Conservation (phyloP, 2,329 filamentous ascomycete genomes). For the Paraphaeosphaeria sporulosa region DNA sequence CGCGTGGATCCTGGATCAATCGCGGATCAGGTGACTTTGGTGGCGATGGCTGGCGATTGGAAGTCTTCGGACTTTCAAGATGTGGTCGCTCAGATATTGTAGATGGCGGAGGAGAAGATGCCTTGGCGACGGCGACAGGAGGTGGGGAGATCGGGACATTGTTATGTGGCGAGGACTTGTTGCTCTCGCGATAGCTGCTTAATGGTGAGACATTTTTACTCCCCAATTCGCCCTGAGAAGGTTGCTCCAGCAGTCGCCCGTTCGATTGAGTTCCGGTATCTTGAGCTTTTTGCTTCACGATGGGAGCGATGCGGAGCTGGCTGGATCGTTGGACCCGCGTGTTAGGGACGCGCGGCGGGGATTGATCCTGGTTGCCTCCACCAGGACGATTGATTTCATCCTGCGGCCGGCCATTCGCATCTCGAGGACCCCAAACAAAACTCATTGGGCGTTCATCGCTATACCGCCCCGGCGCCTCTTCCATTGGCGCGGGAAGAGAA, state of each 20-base stretch:
- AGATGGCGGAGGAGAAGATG: slow-evolving; percentile 22
- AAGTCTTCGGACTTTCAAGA: slow-evolving; percentile 11
- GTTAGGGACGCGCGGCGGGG: slow-evolving; percentile 9
- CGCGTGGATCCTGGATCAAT: slow-evolving; percentile 18
- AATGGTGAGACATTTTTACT: slow-evolving; percentile 12
- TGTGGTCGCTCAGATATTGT: slow-evolving; percentile 16
- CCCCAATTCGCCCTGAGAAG: slow-evolving; percentile 4
- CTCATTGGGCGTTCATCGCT: slow-evolving; percentile 48
- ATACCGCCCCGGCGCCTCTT: slow-evolving; percentile 33
- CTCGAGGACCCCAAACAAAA: slow-evolving; percentile 44
- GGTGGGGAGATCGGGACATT: slow-evolving; percentile 18
- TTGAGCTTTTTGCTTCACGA: background rate
- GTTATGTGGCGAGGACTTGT: slow-evolving; percentile 17
- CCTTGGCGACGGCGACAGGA: slow-evolving; percentile 20
- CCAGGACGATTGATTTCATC: slow-evolving; percentile 43
- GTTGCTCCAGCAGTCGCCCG: slow-evolving; percentile 20
- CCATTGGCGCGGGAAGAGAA: slow-evolving; percentile 20
- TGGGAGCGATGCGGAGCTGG: background rate
- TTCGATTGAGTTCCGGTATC: slow-evolving; percentile 14
- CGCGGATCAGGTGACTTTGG: slow-evolving; percentile 16
- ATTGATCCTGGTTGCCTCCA: slow-evolving; percentile 2
- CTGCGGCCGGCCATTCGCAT: slow-evolving; percentile 44
- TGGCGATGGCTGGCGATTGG: slow-evolving; percentile 2
- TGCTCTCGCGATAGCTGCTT: slow-evolving; percentile 14
- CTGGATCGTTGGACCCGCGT: slow-evolving; percentile 12